These are phyloP conservation scores for Pterocarpus macrocarpus DNA, from an alignment of 306 rosid species.

Conservation along the genomic window DNA sequence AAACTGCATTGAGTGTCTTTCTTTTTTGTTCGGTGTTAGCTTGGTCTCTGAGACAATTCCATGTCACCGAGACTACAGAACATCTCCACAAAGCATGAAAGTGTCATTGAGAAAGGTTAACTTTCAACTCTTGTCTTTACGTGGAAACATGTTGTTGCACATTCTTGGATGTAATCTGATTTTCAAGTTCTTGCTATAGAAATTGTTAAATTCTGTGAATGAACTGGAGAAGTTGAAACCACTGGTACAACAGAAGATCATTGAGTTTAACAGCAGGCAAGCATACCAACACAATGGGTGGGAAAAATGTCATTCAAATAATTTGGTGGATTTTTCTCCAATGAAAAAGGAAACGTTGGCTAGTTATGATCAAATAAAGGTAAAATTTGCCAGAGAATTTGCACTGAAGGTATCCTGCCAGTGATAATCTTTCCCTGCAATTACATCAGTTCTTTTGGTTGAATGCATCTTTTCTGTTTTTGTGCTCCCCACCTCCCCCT, in stretches of 20 bases:
- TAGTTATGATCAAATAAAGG: constrained; percentile 58
- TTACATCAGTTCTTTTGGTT: constrained; percentile 23
- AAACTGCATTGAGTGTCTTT: constrained; percentile 23
- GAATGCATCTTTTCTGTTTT: constrained; percentile 8
- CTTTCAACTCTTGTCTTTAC: constrained; percentile 4
- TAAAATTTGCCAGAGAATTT: constrained; percentile 39
- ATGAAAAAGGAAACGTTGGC: constrained; percentile 54
- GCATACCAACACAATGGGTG: constrained; percentile 55
- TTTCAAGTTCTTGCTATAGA: constrained; percentile 56
- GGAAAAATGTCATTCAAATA: constrained; percentile 58
- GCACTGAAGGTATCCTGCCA: constrained; percentile 13
- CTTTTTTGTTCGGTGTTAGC: constrained; percentile 57
- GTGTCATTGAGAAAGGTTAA: constrained; percentile 66
- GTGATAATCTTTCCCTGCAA: constrained; percentile 1
- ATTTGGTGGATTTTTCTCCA: constrained; percentile 55
- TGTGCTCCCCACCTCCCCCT: constrained; percentile 20
- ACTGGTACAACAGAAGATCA: constrained; percentile 70
- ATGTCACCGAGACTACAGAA: constrained; percentile 68
- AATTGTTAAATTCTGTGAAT: constrained; percentile 63
- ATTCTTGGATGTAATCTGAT: constrained; percentile 42
- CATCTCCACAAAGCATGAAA: constrained; percentile 63
- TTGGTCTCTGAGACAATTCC: constrained; percentile 90
- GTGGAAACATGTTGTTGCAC: background rate
- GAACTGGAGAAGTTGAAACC: constrained; percentile 89
- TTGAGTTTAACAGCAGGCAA: constrained; percentile 63